Base-by-base conservation (phyloP, 345 rosid genomes). In the Syzygium jambos region DNA sequence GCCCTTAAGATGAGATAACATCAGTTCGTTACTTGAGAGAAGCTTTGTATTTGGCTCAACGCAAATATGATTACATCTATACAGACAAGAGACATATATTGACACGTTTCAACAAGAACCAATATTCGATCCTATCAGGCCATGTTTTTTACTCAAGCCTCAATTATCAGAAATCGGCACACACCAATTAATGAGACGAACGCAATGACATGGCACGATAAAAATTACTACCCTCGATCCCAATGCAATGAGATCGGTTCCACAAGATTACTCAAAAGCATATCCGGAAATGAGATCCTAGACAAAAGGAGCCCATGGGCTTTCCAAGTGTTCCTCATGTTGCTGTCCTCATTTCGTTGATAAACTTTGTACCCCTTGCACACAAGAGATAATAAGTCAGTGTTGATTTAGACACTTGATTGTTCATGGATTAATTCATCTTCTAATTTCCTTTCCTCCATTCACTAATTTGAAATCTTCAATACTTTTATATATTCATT, bases 31-130 rank as follows among this genome's bases (percentile, higher is more conserved):
- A 56, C n/a, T 9, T 56, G 29, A 57, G 63, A 57, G 29, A 57
- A 25, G 30, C 2, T 59, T 59, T 59, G 29, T 25, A 59, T 59
- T 3, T 0, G 3, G 0, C 15, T 25, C n/a, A 3, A 59, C 2
- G 2, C 2, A 59, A 41, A 41, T 41, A 41, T 5, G 43, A 41
- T 41, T 41, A 41, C 43, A 5, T 41, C 6, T 5, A 41, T 41
- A 41, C 1, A 41, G 6, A 41, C 43, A 41, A 41, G 6, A 41
- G 43, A 59, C 30, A 25, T 3, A 25, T 59, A 25, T 11, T 25
- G 65, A 57, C 29, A 11, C 15, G 5, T 57, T 11, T 11, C 1
- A 11, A 1, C 23, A 57, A 57, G 65, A n/a, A 25, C 65, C 29
- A 11, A 57, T 57, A 25, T 25, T 25, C 11, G 11, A 57, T 57